Conservation (phyloP, 306 rosid species). For the Vicia faba region DNA sequence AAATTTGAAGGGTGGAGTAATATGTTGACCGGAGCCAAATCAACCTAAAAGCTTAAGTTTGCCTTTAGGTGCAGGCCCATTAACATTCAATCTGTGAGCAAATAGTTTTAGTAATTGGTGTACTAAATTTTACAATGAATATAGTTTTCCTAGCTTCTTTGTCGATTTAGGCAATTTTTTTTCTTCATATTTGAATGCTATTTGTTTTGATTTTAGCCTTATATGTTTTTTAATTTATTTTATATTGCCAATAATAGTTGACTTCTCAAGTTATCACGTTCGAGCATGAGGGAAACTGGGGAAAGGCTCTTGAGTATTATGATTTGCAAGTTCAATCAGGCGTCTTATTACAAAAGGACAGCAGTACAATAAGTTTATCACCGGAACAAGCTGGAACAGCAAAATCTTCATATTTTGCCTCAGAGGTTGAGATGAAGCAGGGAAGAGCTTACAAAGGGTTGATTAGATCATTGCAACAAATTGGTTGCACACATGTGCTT, state of each 20-base stretch:
- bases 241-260: slow-evolving; percentile 53
- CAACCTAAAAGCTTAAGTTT: slow-evolving; percentile 24
- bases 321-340: slow-evolving; percentile 84
- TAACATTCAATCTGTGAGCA: slow-evolving; percentile 1
- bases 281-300: slow-evolving; percentile 98
- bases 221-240: slow-evolving; percentile 20
- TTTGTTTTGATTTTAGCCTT: slow-evolving; percentile 1
- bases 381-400: slow-evolving; percentile 43
- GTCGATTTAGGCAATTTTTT: slow-evolving; percentile 17
- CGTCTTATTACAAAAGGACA: slow-evolving; percentile 46
- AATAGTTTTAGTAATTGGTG: slow-evolving; percentile 3
- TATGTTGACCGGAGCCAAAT: not conserved
- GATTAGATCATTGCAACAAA: slow-evolving; percentile 84
- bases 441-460: slow-evolving; percentile 79
- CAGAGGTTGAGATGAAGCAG: slow-evolving; percentile 47
- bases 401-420: slow-evolving; percentile 44
- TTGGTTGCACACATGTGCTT: slow-evolving; percentile 82
- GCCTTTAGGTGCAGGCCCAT: slow-evolving; percentile 10
- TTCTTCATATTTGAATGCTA: slow-evolving; percentile 1
- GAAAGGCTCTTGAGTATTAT: slow-evolving; percentile 94
- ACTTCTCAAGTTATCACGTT: slow-evolving; percentile 78
- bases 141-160: slow-evolving; percentile 22
- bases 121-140: not conserved
- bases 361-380: slow-evolving; percentile 46
- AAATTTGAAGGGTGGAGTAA: not conserved